Evolutionary conservation across 768 basidiomycete genomes (phyloP).

Genomic region (Tylopilus cervinicoccineus): DNA sequence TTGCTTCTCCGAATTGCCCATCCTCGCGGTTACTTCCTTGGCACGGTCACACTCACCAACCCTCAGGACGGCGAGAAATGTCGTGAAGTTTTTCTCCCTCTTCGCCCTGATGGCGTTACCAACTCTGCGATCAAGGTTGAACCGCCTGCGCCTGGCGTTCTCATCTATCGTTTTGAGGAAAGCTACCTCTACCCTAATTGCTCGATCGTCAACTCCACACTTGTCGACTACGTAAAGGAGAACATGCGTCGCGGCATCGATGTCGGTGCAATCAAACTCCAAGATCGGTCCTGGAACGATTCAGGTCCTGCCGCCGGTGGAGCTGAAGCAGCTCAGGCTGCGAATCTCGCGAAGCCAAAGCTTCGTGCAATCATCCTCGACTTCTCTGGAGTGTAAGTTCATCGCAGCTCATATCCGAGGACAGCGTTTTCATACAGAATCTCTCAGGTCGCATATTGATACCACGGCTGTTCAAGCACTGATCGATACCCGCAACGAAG

Average conservation of each 20-base stretch:
- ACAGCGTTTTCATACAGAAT: not conserved
- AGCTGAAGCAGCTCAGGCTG: constrained; percentile 42
- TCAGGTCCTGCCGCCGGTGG: constrained; percentile 61
- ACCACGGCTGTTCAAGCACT: constrained; percentile 89
- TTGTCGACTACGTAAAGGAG: constrained; percentile 80
- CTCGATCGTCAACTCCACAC: constrained; percentile 58
- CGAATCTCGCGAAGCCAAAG: constrained; percentile 54
- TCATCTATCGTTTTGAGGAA: constrained; percentile 92
- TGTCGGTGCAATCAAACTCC: constrained; percentile 53
- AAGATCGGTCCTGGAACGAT: constrained; percentile 94
- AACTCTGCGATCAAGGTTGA: constrained; percentile 69
- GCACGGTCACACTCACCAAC: constrained; percentile 63
- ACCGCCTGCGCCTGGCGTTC: constrained; percentile 78
- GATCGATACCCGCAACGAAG: constrained; percentile 79
- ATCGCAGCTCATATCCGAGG: not conserved
- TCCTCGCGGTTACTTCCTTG: constrained; percentile 89
- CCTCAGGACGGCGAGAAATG: constrained; percentile 30
- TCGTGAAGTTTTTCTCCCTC: constrained; percentile 84
- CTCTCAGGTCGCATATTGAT: constrained; percentile 74
- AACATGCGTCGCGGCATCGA: constrained; percentile 76
- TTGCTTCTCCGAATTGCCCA: constrained; percentile 84
- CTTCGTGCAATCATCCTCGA: constrained; percentile 90
- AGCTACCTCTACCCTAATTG: constrained; percentile 84
- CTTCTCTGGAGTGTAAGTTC: constrained; percentile 69
- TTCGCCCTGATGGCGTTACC: constrained; percentile 55